These are phyloP conservation scores for Yarrowia porcina DNA, from an alignment of 805 yeast species.

Conservation along the genomic window DNA sequence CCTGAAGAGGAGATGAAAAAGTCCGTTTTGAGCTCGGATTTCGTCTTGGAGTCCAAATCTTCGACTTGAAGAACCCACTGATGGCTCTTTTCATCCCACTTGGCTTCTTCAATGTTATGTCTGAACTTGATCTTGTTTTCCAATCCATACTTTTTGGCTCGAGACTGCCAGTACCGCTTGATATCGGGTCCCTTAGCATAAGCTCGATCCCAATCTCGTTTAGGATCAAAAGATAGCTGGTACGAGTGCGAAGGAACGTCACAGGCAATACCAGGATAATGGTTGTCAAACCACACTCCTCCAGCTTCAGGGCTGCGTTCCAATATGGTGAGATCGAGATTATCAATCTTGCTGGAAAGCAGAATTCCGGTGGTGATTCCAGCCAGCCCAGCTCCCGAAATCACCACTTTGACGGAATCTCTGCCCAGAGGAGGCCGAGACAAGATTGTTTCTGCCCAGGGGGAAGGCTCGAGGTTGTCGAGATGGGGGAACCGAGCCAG, in stretches of 20 bases:
- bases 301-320: constrained; percentile 36
- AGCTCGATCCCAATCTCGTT: constrained; percentile 33
- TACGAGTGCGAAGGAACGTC: constrained; percentile 36
- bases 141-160: constrained; percentile 33
- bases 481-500: neutral
- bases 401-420: neutral
- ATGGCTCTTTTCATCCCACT: constrained; percentile 30
- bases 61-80: constrained; percentile 27
- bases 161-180: constrained; percentile 30
- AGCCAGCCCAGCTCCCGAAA: constrained; percentile 22
- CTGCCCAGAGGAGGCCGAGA: constrained; percentile 13
- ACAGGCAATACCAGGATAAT: constrained; percentile 34
- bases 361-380: constrained; percentile 24
- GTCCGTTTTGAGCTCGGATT: constrained; percentile 30
- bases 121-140: constrained; percentile 29
- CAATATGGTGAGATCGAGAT: constrained; percentile 8
- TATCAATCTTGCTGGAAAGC: constrained; percentile 13
- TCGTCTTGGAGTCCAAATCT: constrained; percentile 21
- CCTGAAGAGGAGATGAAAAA: constrained; percentile 34
- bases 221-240: constrained; percentile 35
- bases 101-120: constrained; percentile 30
- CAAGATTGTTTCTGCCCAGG: neutral
- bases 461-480: constrained; percentile 12
- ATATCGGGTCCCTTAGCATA: constrained; percentile 35
- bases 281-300: constrained; percentile 35